Evolutionary conservation across 257 asterid genomes (phyloP), one percentile per base, ranked within the genome.

Genomic region (Salvia splendens): DNA sequence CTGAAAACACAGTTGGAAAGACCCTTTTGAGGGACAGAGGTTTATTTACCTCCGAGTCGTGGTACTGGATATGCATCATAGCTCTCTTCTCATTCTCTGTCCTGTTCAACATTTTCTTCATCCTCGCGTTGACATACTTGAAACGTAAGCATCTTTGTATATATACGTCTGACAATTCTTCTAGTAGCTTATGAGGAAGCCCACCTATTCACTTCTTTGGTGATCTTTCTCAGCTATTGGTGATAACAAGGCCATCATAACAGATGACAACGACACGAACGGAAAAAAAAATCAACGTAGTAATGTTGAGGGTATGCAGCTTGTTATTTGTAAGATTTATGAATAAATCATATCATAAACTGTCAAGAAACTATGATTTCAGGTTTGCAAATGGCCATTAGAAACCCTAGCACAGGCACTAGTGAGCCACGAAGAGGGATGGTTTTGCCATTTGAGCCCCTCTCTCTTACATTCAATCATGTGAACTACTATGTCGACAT

Each of bases 361-460:
- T 8, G 45, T 40, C 45, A 46, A 24, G 30, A 24, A 24, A 7
- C 10, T 57, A 57, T 9, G 51, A 28, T 41, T 61, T 33, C 89
- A 87, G 95, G 83, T 59, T 61, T 69, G 74, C 87, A 81, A 71
- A 82, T 84, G 93, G 82, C 75, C 33, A 57, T 7, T 16, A 67
- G 71, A 59, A 73, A 72, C 67, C 15, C 67, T 57, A 60, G 40
- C 10, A 76, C 43, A 30, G 62, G 54, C 49, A 62, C 47, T 53
- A 67, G 12, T 38, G 84, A 73, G 55, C 58, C 83, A 52, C 79
- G 80, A 76, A 84, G 76, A 77, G 96, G 89, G 58, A 88, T 90
- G 96, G 85, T 88, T 67, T 75, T 88, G 64, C 97, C 97, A 11
- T 90, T 86, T 51, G 75, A 86, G 69, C 95, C 92, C 3, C 90